Evolutionary conservation across 495 filamentous ascomycete species (phyloP).

Genomic region (Daldinia concentrica): DNA sequence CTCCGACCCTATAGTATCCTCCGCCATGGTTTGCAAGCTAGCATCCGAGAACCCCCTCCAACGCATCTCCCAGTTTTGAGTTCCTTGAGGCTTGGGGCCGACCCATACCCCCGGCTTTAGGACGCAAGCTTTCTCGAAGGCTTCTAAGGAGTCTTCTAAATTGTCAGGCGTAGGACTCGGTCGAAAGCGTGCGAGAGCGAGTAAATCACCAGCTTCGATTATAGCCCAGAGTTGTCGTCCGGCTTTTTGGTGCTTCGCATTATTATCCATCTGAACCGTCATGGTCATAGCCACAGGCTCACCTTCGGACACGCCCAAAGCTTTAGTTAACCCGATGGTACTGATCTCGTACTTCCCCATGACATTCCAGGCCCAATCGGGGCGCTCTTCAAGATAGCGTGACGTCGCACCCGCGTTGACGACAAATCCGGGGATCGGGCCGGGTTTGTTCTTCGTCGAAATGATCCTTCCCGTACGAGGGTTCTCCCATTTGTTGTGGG

Average conservation of each 20-base stretch:
- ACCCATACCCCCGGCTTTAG: conserved; percentile 10
- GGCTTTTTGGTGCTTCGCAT: conserved; percentile 23
- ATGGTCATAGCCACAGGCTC: conserved; percentile 8
- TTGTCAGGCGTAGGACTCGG: neutral
- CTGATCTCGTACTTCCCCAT: conserved; percentile 14
- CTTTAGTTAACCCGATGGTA: conserved; percentile 11
- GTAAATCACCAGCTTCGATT: conserved; percentile 1
- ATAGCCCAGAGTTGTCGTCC: conserved; percentile 17
- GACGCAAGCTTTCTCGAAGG: conserved; percentile 20
- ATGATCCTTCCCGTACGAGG: conserved; percentile 13
- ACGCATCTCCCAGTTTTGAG: conserved; percentile 16
- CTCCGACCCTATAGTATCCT: neutral
- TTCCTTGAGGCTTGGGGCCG: conserved; percentile 10
- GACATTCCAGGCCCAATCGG: conserved; percentile 16
- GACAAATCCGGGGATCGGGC: conserved; percentile 9
- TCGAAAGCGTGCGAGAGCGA: conserved; percentile 8
- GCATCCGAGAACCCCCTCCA: conserved; percentile 17
- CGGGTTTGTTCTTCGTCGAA: conserved; percentile 18
- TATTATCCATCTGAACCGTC: conserved; percentile 19
- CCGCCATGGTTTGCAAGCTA: neutral
- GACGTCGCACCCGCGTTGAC: conserved; percentile 17
- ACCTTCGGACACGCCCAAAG: conserved; percentile 2
- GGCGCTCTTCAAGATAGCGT: conserved; percentile 15
- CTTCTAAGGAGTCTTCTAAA: conserved; percentile 4
- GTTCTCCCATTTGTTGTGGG: conserved; percentile 24